A percentile compares a stretch with the other conserved stretches of the same genome.
Evolutionary conservation across 495 filamentous ascomycete genomes (phyloP).

Genomic region (Aspergillus egyptiacus): DNA sequence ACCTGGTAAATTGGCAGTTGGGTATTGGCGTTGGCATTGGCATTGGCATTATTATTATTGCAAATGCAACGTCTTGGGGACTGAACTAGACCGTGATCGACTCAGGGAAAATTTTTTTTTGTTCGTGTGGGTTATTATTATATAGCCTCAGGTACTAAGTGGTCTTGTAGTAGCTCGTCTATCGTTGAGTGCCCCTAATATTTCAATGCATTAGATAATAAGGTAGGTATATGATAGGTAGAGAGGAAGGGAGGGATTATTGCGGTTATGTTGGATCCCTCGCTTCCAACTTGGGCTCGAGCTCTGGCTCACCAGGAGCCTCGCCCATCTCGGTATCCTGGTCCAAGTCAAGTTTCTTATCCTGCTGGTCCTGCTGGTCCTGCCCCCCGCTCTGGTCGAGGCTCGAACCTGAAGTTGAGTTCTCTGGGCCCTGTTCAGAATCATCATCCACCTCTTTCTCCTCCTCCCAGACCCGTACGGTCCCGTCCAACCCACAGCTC

Average conservation of each 20-base stretch:
- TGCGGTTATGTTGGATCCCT: background rate
- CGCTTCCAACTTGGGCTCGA: background rate
- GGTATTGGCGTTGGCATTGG: too few species aligned
- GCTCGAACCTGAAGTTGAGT: background rate
- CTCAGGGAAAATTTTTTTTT: too few species aligned
- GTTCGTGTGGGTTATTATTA: too few species aligned
- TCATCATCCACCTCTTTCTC: constrained; percentile 6
- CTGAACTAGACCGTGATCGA: too few species aligned
- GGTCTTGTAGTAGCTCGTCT: too few species aligned
- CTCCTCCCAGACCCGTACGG: constrained; percentile 58
- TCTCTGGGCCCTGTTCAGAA: background rate
- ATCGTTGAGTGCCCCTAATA: too few species aligned
- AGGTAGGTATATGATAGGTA: too few species aligned
- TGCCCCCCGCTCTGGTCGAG: background rate
- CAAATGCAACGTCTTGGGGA: too few species aligned
- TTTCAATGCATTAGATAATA: too few species aligned
- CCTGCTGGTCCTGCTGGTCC: constrained; percentile 1
- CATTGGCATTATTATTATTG: too few species aligned
- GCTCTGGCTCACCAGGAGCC: constrained; percentile 1
- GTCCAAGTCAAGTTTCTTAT: background rate
- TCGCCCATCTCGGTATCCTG: constrained; percentile 22
- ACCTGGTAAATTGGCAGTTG: too few species aligned
- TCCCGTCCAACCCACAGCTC: constrained; percentile 59
- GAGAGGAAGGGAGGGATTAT: background rate
- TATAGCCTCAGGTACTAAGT: too few species aligned